Conservation (phyloP, 768 basidiomycete species). For the Lentinula detonsa region DNA sequence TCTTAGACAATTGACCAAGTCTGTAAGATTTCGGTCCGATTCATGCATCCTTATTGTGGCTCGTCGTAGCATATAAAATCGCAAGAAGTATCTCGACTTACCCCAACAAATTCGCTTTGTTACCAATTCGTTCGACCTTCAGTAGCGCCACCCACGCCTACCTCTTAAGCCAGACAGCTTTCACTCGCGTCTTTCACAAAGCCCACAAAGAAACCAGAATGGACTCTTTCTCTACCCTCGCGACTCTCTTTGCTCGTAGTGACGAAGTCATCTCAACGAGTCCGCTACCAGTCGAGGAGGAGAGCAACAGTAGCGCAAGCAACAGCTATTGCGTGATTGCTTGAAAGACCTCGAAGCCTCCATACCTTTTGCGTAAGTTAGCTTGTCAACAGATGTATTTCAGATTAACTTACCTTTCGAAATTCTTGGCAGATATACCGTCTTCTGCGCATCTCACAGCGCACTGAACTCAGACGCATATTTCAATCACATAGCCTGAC, state of each 20-base stretch:
- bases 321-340: slow-evolving; percentile 5
- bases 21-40: not conserved
- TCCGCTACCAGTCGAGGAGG: not conserved
- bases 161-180: not conserved
- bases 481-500: not conserved
- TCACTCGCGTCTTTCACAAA: not conserved
- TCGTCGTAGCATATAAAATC: not conserved
- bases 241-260: not conserved
- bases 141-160: not conserved
- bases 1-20: not conserved
- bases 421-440: not conserved
- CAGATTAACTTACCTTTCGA: not conserved
- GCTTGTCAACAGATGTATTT: too few species aligned
- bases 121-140: not conserved
- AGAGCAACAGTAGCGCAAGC: not conserved
- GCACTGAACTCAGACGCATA: not conserved
- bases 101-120: slow-evolving; percentile 1
- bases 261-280: not conserved
- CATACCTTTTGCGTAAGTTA: not conserved
- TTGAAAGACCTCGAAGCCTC: not conserved
- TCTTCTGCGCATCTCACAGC: not conserved
- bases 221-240: slow-evolving; percentile 6
- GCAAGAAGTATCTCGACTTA: not conserved
- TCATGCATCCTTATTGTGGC: not conserved
- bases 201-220: not conserved